These are phyloP conservation scores for Hypoxylon lenormandii DNA, from an alignment of 495 filamentous ascomycete genomes.

Conservation along the genomic window DNA sequence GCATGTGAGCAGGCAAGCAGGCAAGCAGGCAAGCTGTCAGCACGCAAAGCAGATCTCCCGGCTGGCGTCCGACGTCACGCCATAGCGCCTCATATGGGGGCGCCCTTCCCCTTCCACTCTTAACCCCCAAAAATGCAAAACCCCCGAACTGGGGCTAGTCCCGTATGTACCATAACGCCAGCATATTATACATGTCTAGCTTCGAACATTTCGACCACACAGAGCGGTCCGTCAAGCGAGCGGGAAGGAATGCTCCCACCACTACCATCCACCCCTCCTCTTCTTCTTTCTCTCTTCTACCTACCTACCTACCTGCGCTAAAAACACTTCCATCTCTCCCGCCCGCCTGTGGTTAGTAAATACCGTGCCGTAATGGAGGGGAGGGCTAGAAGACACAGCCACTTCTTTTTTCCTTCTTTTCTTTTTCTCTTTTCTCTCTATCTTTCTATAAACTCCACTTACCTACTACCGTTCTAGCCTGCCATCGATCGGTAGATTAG, in stretches of 20 bases:
- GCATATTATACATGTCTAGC: constrained; percentile 22
- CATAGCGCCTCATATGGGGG: constrained; percentile 37
- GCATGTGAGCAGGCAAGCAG: constrained; percentile 49
- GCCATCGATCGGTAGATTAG: constrained; percentile 33
- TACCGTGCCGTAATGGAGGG: constrained; percentile 38
- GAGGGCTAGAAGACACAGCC: constrained; percentile 27
- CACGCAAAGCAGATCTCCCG: constrained; percentile 49
- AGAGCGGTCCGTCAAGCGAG: constrained; percentile 23
- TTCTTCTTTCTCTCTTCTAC: not conserved
- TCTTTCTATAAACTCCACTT: too few relatives aligned
- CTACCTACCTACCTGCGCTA: too few relatives aligned
- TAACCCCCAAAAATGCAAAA: constrained; percentile 6
- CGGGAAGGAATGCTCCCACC: constrained; percentile 42
- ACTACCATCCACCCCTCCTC: not conserved
- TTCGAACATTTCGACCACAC: constrained; percentile 13
- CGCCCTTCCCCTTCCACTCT: constrained; percentile 1
- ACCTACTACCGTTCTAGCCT: constrained; percentile 59
- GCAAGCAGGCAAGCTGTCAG: constrained; percentile 46
- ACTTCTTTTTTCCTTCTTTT: constrained; percentile 53
- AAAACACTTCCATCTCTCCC: constrained; percentile 7
- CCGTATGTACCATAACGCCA: constrained; percentile 5
- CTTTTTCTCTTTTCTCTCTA: constrained; percentile 50
- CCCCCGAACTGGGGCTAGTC: constrained; percentile 12
- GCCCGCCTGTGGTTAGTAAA: constrained; percentile 35
- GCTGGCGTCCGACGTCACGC: constrained; percentile 40